A percentile compares a stretch with the other conserved stretches of the same genome.
Conservation (phyloP, 768 basidiomycete species). For the Trametes meyenii region DNA sequence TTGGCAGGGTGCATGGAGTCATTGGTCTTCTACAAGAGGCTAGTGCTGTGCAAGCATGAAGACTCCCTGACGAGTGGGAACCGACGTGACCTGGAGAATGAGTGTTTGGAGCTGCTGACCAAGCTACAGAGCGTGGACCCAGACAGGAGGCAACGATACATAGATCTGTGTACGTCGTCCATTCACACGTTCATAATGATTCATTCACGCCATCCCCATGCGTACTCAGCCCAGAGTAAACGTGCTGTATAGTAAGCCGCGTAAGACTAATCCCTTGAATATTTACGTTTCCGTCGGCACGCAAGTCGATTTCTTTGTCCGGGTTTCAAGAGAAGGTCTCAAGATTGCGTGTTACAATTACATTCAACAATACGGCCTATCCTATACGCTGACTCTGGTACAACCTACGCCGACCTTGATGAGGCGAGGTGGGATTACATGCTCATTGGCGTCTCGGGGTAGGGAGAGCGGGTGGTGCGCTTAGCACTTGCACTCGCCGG, state of each 20-base stretch:
- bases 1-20: slow-evolving; percentile 91
- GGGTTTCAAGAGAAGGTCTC: background rate
- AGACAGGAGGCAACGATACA: slow-evolving; percentile 66
- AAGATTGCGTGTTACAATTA: slow-evolving; percentile 2
- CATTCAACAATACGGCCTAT: slow-evolving; percentile 5
- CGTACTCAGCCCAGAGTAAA: background rate
- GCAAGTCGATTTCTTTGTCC: background rate
- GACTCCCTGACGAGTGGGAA: slow-evolving; percentile 37
- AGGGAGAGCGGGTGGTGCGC: slow-evolving; percentile 4
- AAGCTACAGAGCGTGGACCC: slow-evolving; percentile 68
- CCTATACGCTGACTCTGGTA: background rate
- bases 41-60: slow-evolving; percentile 58
- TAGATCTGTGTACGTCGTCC: slow-evolving; percentile 55
- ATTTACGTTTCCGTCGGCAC: background rate
- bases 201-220: background rate
- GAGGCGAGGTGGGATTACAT: background rate
- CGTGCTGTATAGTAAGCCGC: background rate
- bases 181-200: background rate
- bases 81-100: slow-evolving; percentile 36
- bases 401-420: background rate
- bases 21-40: slow-evolving; percentile 77
- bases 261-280: background rate
- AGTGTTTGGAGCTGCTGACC: slow-evolving; percentile 54
- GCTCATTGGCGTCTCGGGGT: background rate
- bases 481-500: slow-evolving; percentile 70